These are phyloP conservation scores for Pythium pectinolyticum DNA, from an alignment of 352 stramenopile genomes.

Conservation along the genomic window DNA sequence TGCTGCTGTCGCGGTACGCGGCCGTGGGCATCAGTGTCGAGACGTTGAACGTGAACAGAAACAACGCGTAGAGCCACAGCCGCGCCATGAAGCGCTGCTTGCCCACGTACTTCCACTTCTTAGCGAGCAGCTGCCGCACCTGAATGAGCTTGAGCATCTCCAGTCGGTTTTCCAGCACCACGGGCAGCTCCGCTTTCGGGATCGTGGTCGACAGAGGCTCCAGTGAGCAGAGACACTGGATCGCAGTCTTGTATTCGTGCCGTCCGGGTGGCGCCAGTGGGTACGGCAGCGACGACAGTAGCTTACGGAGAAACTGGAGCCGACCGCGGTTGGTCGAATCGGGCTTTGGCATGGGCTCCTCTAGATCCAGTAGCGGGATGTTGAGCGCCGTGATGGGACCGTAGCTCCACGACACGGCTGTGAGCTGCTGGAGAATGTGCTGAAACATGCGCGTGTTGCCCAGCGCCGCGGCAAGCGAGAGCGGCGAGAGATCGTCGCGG, in stretches of 20 bases:
- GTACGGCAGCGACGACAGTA: slow-evolving; percentile 27
- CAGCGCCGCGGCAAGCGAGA: slow-evolving; percentile 56
- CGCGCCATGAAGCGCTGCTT: slow-evolving; percentile 43
- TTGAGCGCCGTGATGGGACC: slow-evolving; percentile 55
- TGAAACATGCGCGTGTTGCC: slow-evolving; percentile 58
- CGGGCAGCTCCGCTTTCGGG: slow-evolving; percentile 26
- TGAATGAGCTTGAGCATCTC: slow-evolving; percentile 59
- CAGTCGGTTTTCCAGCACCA: slow-evolving; percentile 39
- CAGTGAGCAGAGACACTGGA: slow-evolving; percentile 59
- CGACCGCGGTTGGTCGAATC: not conserved
- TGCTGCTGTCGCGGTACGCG: slow-evolving; percentile 31
- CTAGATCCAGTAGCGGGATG: slow-evolving; percentile 52
- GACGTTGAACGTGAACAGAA: slow-evolving; percentile 43
- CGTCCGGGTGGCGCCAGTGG: slow-evolving; percentile 39
- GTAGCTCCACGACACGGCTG: slow-evolving; percentile 51
- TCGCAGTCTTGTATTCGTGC: slow-evolving; percentile 42
- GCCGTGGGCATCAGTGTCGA: slow-evolving; percentile 47
- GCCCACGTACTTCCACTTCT: slow-evolving; percentile 72
- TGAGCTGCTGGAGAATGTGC: slow-evolving; percentile 49
- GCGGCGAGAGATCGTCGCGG: slow-evolving; percentile 47
- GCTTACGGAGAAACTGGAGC: not conserved
- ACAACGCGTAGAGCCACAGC: slow-evolving; percentile 38
- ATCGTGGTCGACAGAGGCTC: slow-evolving; percentile 48
- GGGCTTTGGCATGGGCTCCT: slow-evolving; percentile 36
- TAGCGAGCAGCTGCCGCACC: slow-evolving; percentile 49